Evolutionary conservation across 768 basidiomycete genomes (phyloP), one percentile per base, ranked within the genome.

Genomic region (Harrya chromipes): DNA sequence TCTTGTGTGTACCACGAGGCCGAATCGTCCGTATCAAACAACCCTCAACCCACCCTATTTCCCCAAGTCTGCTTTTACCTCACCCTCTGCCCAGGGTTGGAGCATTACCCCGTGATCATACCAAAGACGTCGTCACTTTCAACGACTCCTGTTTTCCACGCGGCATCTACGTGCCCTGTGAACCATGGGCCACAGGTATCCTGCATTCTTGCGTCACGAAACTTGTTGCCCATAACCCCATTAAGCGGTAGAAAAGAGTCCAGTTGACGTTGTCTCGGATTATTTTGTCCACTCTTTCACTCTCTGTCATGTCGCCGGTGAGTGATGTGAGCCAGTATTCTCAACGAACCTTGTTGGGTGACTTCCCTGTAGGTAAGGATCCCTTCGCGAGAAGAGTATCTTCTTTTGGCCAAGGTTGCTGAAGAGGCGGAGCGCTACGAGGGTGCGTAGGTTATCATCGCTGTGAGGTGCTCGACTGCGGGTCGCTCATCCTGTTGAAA

Each of bases 341-440:
- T 46, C 33, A 29, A 37, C 24, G 40, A 21, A 35, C 10, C 41
- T 47, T 37, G 47, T 47, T 47, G 33, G 49, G 40, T 49, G 23
- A 52, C 40, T 29, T 43, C 24, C 14, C 23, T 19, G 23, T 35
- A 69, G 67, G 67, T 62, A 43, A 69, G 67, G 39, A 52, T 68
- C 24, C 57, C 62, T 36, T 64, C 67, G 35, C 68, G 63, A 49
- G 66, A 71, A 21, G 76, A 81, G 55, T 70, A 71, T 49, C 64
- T 80, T 39, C 73, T 77, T 68, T 75, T 93, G 59, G 90, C 90
- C 53, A 90, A 88, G 71, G 78, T 92, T 50, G 86, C 88, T 40
- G 88, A 88, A 64, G 87, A 92, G 72, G 89, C 91, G 31, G 90
- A 91, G 67, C 86, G 91, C 45, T 91, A 91, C 66, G 83, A 89